Conservation (phyloP, 1,284 basidiomycete species). For the Ceratobasidium theobromae region DNA sequence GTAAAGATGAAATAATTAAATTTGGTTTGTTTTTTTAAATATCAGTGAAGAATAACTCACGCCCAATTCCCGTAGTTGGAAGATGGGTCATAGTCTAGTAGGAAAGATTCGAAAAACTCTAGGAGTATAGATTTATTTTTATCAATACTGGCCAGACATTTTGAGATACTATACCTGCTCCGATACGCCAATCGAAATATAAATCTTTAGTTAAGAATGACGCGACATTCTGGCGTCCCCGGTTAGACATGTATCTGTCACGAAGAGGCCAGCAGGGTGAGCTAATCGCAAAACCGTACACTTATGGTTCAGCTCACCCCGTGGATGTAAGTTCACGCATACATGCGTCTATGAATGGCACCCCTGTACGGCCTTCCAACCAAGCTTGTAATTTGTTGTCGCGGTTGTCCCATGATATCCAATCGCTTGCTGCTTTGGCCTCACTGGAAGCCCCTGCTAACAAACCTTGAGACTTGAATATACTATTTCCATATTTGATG, state of each 20-base stretch:
- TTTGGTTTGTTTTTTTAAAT: not conserved
- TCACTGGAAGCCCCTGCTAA: conserved; percentile 31
- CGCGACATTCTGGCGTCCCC: conserved; percentile 57
- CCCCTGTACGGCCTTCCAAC: conserved; percentile 53
- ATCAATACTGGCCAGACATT: conserved; percentile 37
- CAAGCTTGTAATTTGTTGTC: conserved; percentile 42
- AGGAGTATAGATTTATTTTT: not conserved
- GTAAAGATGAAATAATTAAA: not conserved
- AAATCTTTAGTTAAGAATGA: conserved; percentile 55
- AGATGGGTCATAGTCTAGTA: conserved; percentile 50
- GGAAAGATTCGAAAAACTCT: conserved; percentile 42
- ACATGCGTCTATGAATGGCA: conserved; percentile 57
- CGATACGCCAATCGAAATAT: conserved; percentile 56
- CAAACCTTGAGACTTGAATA: conserved; percentile 38
- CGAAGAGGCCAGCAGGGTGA: too few relatives aligned
- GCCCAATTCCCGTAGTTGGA: conserved; percentile 52
- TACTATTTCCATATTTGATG: conserved; percentile 39
- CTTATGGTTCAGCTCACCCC: not conserved
- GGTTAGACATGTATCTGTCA: conserved; percentile 55
- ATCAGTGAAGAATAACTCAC: conserved; percentile 33
- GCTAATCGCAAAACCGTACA: too few relatives aligned
- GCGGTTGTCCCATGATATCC: conserved; percentile 16
- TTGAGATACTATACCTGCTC: conserved; percentile 46
- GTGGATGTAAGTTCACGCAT: conserved; percentile 48
- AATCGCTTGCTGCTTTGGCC: not conserved